phyloP scores from a whole-genome alignment of 768 basidiomycete genomes.

The Auricularia sp. region DNA sequence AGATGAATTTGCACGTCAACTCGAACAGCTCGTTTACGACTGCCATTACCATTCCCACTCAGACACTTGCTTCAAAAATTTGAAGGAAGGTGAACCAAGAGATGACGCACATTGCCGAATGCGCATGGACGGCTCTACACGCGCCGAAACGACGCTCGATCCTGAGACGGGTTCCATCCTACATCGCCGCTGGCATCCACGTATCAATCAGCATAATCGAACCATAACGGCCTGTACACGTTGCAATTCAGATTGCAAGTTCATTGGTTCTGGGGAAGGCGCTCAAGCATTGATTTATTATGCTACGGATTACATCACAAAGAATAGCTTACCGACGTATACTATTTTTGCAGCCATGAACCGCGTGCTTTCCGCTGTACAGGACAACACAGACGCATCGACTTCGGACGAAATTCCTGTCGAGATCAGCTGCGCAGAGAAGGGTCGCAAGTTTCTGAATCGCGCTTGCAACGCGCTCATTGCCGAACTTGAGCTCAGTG shows the following conservation, averaged over 20 bases:
- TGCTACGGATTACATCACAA: conserved; percentile 28
- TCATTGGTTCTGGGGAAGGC: conserved; percentile 22
- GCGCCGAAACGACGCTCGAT: conserved; percentile 20
- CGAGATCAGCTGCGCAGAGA: neutral
- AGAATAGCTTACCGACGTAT: conserved; percentile 19
- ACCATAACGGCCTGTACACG: conserved; percentile 23
- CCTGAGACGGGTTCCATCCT: conserved; percentile 20
- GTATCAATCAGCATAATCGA: conserved; percentile 23
- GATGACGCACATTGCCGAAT: conserved; percentile 15
- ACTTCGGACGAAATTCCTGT: too few relatives aligned
- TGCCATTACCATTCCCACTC: neutral
- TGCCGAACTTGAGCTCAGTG: too few relatives aligned
- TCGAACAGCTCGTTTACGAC: conserved; percentile 23
- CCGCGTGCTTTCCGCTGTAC: conserved; percentile 11
- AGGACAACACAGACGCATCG: too few relatives aligned
- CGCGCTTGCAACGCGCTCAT: too few relatives aligned
- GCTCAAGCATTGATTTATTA: conserved; percentile 29
- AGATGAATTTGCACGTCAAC: conserved; percentile 19
- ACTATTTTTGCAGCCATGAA: conserved; percentile 19
- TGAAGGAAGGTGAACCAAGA: conserved; percentile 16
- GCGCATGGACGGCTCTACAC: conserved; percentile 15
- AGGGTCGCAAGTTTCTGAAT: neutral
- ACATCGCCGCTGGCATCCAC: conserved; percentile 19
- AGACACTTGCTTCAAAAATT: conserved; percentile 5
- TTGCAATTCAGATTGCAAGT: conserved; percentile 27